Conservation (phyloP, 2,329 filamentous ascomycete genomes). For the Geosmithia morbida region DNA sequence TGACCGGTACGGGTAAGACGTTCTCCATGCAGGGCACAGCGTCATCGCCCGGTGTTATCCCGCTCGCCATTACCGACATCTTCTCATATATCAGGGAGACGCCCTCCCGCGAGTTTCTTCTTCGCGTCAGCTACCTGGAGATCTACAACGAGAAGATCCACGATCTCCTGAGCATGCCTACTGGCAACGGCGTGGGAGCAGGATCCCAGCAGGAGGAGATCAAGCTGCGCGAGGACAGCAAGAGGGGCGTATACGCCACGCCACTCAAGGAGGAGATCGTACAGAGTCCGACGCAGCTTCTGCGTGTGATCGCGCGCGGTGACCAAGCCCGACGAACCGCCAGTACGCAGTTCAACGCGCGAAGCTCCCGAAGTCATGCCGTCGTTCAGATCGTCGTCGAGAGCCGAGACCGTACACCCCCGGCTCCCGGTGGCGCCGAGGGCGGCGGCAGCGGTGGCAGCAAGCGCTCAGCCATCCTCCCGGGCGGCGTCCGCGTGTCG, state of each 20-base stretch:
- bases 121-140: slow-evolving; percentile 94
- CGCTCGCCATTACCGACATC: slow-evolving; percentile 93
- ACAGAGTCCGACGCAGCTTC: slow-evolving; percentile 86
- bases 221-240: slow-evolving; percentile 91
- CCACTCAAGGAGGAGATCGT: slow-evolving; percentile 97
- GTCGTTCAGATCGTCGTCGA: slow-evolving; percentile 98
- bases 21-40: slow-evolving; percentile 99
- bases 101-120: slow-evolving; percentile 80
- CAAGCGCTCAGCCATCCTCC: slow-evolving; percentile 56
- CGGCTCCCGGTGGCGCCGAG: slow-evolving; percentile 17
- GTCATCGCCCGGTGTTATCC: slow-evolving; percentile 89
- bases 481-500: slow-evolving; percentile 87
- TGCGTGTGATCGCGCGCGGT: slow-evolving; percentile 87
- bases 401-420: slow-evolving; percentile 70
- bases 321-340: slow-evolving; percentile 82
- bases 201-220: slow-evolving; percentile 69
- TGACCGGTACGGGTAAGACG: slow-evolving; percentile 97
- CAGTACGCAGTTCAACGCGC: slow-evolving; percentile 92
- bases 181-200: slow-evolving; percentile 37
- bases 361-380: slow-evolving; percentile 93
- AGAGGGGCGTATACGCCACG: slow-evolving; percentile 89
- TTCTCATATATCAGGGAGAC: slow-evolving; percentile 99
- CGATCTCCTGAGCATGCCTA: slow-evolving; percentile 70
- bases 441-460: slow-evolving; percentile 30
- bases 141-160: slow-evolving; percentile 99